A percentile compares a stretch with the other conserved stretches of the same genome.
These are phyloP conservation scores for Alternaria hordeiaustralica DNA, from an alignment of 2,329 filamentous ascomycete genomes.

Conservation along the genomic window DNA sequence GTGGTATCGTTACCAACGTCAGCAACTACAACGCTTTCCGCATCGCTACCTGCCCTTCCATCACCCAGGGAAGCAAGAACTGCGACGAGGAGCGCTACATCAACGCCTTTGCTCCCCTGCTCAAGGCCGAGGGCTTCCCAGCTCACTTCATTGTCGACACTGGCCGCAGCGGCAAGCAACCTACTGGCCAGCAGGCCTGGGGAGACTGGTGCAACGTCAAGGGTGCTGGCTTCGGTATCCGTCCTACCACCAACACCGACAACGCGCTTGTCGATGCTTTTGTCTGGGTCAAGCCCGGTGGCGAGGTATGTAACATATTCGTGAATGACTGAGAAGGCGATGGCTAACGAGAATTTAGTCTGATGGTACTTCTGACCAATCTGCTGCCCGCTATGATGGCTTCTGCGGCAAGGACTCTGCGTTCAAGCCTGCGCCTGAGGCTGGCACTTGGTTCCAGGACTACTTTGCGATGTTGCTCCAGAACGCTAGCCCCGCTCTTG, in stretches of 20 bases:
- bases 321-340: not conserved
- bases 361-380: conserved; percentile 54
- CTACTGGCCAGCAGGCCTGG: conserved; percentile 62
- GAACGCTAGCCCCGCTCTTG: conserved; percentile 45
- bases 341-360: conserved; percentile 15
- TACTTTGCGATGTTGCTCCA: conserved; percentile 46
- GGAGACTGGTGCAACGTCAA: conserved; percentile 73
- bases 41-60: conserved; percentile 53
- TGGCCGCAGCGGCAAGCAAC: conserved; percentile 68
- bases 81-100: conserved; percentile 63
- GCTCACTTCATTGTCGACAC: conserved; percentile 62
- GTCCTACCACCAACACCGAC: conserved; percentile 68
- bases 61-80: conserved; percentile 55
- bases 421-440: conserved; percentile 71
- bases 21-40: conserved; percentile 66
- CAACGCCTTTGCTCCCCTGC: conserved; percentile 58
- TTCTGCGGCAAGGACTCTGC: conserved; percentile 63
- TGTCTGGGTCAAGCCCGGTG: conserved; percentile 74
- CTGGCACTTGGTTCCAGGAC: conserved; percentile 70
- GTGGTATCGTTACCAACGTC: conserved; percentile 64
- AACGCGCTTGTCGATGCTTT: conserved; percentile 67
- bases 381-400: conserved; percentile 60
- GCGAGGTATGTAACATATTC: conserved; percentile 43
- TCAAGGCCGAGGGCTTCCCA: conserved; percentile 56
- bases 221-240: conserved; percentile 68